Evolutionary conservation across 305 asterid genomes (phyloP).

Genomic region (Ilex paraguariensis): DNA sequence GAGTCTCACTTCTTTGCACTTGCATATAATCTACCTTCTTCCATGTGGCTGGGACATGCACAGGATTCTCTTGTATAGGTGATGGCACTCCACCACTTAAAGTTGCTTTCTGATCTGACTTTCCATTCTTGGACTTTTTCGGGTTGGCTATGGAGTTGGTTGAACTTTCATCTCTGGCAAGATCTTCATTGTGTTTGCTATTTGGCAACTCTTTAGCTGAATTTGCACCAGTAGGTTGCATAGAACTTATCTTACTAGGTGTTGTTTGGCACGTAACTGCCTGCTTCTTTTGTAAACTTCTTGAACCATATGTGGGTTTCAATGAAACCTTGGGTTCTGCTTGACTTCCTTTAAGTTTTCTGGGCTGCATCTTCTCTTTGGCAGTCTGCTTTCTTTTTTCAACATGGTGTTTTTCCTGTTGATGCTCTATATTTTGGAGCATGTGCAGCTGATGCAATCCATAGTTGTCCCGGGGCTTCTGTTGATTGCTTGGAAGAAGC

Average conservation of each 20-base stretch:
- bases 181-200: slow-evolving; percentile 25
- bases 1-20: slow-evolving; percentile 32
- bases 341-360: slow-evolving; percentile 30
- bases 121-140: slow-evolving; percentile 22
- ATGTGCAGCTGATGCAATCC: slow-evolving; percentile 23
- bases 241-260: slow-evolving; percentile 25
- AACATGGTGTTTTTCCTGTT: slow-evolving; percentile 28
- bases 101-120: slow-evolving; percentile 15
- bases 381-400: slow-evolving; percentile 31
- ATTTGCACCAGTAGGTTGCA: slow-evolving; percentile 25
- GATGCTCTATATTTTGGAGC: slow-evolving; percentile 25
- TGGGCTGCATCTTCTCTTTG: slow-evolving; percentile 34
- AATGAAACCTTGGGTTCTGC: slow-evolving; percentile 33
- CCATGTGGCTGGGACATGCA: slow-evolving; percentile 18
- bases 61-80: slow-evolving; percentile 24
- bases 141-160: neutral
- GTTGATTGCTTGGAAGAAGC: slow-evolving; percentile 27
- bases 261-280: slow-evolving; percentile 23
- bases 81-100: slow-evolving; percentile 8
- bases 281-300: slow-evolving; percentile 35
- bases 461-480: slow-evolving; percentile 20
- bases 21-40: slow-evolving; percentile 26
- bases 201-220: slow-evolving; percentile 25
- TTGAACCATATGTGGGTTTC: slow-evolving; percentile 28
- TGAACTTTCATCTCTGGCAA: slow-evolving; percentile 10